Base-by-base conservation (phyloP, 805 yeast genomes). In the Schwanniomyces polymorphus region DNA sequence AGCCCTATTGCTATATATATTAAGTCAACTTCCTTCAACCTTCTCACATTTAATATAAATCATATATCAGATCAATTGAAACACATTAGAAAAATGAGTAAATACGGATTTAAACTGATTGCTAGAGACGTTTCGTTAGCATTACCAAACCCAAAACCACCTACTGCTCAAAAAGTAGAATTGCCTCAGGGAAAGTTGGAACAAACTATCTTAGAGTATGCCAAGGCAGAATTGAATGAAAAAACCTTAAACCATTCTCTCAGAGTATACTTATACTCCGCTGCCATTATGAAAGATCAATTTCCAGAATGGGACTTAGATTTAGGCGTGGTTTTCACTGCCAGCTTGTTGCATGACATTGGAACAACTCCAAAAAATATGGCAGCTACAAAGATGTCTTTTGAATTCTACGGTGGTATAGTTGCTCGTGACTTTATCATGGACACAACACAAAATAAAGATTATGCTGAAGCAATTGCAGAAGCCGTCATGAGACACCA, bases 401-500 rank as follows among this genome's bases (percentile, higher is more conserved):
- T 66, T 49, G 72, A 66, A 44, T 63, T 62, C 50, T 64, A 61
- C 44, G 72, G 72, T 4, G 72, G 70, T 2, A 43, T 64, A 12
- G 39, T 66, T 26, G 53, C 68, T 4, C 38, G 63, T 8, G 68
- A 64, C 25, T 51, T 63, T 44, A 42, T 66, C 1, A 51, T 58
- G 42, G 52, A 55, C n/a, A 51, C 67, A 9, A 40, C 48, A 12
- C 56, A 56, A 12, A 47, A 65, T 44, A 41, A 53, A 31, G 64
- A 62, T 35, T 64, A 53, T 43, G 70, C 72, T 3, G 72, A 66
- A 42, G 72, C 70, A 2, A 70, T 64, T 1, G 46, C 62, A 31
- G 72, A 66, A 51, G 70, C 72, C 7, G 60, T 66, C 23, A 63
- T 66, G 17, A 52, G 72, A 42, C 72, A 66, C 50, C 72, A 66